A percentile compares a stretch with the other conserved stretches of the same genome.
Conservation (phyloP, 2,329 filamentous ascomycete genomes). For the Exophiala sp. region DNA sequence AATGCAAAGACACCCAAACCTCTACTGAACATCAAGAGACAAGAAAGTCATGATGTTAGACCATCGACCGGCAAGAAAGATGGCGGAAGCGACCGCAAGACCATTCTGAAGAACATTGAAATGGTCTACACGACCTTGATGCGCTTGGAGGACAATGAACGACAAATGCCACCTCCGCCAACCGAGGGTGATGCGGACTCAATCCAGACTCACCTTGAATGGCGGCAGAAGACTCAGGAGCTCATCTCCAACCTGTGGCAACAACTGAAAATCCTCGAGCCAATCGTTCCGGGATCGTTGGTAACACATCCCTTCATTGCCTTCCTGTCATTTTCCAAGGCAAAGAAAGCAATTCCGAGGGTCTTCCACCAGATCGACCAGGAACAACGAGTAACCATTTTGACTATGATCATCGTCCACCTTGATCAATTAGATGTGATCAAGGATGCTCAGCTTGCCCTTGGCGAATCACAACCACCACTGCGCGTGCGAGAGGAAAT, state of each 20-base stretch:
- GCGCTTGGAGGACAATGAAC: slow-evolving; percentile 89
- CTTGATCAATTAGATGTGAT: slow-evolving; percentile 91
- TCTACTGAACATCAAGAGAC: slow-evolving; percentile 88
- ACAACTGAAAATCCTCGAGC: slow-evolving; percentile 87
- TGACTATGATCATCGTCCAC: slow-evolving; percentile 94
- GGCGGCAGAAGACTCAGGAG: slow-evolving; percentile 66
- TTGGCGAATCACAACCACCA: slow-evolving; percentile 70
- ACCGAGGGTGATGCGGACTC: slow-evolving; percentile 61
- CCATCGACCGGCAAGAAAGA: slow-evolving; percentile 43
- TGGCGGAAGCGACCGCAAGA: slow-evolving; percentile 71
- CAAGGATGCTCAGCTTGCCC: slow-evolving; percentile 69
- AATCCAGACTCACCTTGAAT: slow-evolving; percentile 72
- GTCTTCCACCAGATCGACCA: slow-evolving; percentile 91
- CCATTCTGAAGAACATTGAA: slow-evolving; percentile 81
- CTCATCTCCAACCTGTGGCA: slow-evolving; percentile 80
- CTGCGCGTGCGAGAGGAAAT: slow-evolving; percentile 82
- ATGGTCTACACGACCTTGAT: slow-evolving; percentile 83
- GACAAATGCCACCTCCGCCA: slow-evolving; percentile 68
- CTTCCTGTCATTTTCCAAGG: slow-evolving; percentile 89
- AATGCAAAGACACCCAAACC: slow-evolving; percentile 97
- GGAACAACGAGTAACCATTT: slow-evolving; percentile 84
- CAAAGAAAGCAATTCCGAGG: slow-evolving; percentile 91
- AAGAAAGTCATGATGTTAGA: slow-evolving; percentile 61
- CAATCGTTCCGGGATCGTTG: slow-evolving; percentile 69
- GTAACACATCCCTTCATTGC: slow-evolving; percentile 87